Conservation (phyloP, 805 yeast genomes). For the Kodamaea leandrae region DNA sequence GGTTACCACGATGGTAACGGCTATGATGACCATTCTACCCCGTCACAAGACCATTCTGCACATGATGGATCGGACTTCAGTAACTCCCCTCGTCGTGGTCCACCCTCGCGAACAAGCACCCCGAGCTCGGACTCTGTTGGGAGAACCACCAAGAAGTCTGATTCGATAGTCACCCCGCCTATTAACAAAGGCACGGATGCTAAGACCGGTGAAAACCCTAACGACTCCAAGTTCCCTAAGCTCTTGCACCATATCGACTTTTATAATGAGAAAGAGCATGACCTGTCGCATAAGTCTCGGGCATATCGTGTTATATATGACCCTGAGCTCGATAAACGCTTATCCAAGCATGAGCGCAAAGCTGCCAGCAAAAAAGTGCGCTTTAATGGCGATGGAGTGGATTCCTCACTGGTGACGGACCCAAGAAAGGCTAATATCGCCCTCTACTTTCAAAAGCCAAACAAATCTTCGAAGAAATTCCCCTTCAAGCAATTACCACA, state of each 20-base stretch:
- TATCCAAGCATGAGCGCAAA: constrained; percentile 33
- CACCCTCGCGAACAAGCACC: not conserved
- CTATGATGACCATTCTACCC: not conserved
- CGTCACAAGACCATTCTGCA: constrained; percentile 3
- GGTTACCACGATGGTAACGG: not conserved
- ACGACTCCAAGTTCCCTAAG: constrained; percentile 27
- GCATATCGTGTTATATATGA: constrained; percentile 50
- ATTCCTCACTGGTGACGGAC: constrained; percentile 27
- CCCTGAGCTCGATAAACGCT: constrained; percentile 37
- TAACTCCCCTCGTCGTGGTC: not conserved
- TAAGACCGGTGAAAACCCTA: constrained; percentile 30
- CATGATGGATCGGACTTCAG: not conserved
- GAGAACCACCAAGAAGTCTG: not conserved
- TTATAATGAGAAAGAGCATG: not conserved
- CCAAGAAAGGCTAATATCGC: constrained; percentile 37
- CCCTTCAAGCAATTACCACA: constrained; percentile 43
- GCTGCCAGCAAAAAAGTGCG: constrained; percentile 39
- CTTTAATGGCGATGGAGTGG: constrained; percentile 28
- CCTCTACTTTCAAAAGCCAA: constrained; percentile 35
- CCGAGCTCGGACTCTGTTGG: not conserved
- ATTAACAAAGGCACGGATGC: constrained; percentile 30
- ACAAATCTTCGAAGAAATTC: constrained; percentile 38
- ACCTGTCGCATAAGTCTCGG: constrained; percentile 16
- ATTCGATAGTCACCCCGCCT: not conserved
- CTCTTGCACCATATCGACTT: constrained; percentile 31